phyloP scores from a whole-genome alignment of 2,329 filamentous ascomycete genomes.

The Pseudofabraea citricarpa region DNA sequence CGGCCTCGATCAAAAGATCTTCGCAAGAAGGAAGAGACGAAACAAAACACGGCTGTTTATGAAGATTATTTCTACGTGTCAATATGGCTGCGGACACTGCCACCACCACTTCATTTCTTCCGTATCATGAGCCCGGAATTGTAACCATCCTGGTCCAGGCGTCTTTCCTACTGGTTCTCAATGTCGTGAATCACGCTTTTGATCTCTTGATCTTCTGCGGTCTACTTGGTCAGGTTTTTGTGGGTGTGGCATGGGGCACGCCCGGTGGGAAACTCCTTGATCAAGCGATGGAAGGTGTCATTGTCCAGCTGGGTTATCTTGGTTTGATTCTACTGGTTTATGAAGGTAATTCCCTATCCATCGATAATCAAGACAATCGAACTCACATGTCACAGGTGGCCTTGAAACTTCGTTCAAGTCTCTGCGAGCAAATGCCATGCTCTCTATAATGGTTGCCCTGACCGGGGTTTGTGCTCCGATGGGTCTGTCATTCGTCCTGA shows the following conservation, averaged over 20 bases:
- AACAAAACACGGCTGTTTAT: not conserved
- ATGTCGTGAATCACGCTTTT: constrained; percentile 50
- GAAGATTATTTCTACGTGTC: not conserved
- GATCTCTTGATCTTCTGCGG: constrained; percentile 63
- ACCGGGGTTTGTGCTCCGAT: constrained; percentile 64
- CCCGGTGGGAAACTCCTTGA: constrained; percentile 60
- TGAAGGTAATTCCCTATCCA: too few species aligned
- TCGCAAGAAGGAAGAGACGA: too few species aligned
- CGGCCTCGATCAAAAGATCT: too few species aligned
- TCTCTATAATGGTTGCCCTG: constrained; percentile 58
- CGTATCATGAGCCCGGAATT: constrained; percentile 62
- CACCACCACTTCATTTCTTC: constrained; percentile 28
- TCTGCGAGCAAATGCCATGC: constrained; percentile 52
- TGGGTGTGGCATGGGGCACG: constrained; percentile 66
- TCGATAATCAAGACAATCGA: too few species aligned
- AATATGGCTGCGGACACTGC: not conserved
- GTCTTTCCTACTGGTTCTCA: constrained; percentile 59
- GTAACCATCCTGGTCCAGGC: constrained; percentile 52
- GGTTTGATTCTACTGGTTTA: constrained; percentile 70
- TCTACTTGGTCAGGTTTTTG: constrained; percentile 64
- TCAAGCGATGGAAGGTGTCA: constrained; percentile 42
- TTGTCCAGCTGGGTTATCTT: constrained; percentile 66
- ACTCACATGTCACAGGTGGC: too few species aligned
- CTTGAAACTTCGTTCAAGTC: constrained; percentile 4
- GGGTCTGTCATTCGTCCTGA: constrained; percentile 53